Percentiles rank a stretch among this genome's conserved stretches.
Conservation (phyloP, 768 basidiomycete species). For the Nidula microcarpa region DNA sequence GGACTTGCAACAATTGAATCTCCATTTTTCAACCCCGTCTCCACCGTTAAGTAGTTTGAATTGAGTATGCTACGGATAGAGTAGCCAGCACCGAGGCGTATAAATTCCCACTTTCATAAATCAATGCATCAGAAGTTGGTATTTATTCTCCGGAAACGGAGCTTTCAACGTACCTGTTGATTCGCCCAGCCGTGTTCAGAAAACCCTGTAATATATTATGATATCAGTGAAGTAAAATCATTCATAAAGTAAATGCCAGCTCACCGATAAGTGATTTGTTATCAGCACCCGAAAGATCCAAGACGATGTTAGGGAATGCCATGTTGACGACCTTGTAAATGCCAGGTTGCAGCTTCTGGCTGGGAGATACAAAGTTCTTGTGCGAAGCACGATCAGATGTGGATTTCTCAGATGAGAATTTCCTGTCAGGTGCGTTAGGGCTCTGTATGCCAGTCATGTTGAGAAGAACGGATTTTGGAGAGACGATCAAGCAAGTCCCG, state of each 20-base stretch:
- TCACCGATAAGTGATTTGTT: not conserved
- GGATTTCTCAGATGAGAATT: no score
- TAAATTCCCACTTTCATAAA: slow-evolving; percentile 21
- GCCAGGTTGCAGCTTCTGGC: not conserved
- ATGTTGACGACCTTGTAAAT: not conserved
- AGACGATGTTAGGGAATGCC: not conserved
- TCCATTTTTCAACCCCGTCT: slow-evolving; percentile 14
- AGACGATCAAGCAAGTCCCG: no score
- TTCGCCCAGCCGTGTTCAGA: slow-evolving; percentile 18
- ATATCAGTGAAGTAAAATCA: not conserved
- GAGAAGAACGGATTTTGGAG: no score
- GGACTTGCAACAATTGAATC: slow-evolving; percentile 15
- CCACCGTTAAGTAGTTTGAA: slow-evolving; percentile 21
- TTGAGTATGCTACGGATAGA: slow-evolving; percentile 20
- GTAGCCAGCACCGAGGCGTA: slow-evolving; percentile 24
- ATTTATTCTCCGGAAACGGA: not conserved
- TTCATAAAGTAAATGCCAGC: not conserved
- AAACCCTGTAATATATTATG: not conserved
- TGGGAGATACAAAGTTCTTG: not conserved
- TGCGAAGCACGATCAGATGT: no score
- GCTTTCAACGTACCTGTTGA: slow-evolving; percentile 16
- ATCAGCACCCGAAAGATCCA: slow-evolving; percentile 1
- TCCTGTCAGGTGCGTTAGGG: no score
- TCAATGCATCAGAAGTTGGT: not conserved
- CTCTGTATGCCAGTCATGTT: no score